Evolutionary conservation across 331 rosid species (phyloP), one percentile per base, ranked within the genome.

Genomic region (Arachis monticola): DNA sequence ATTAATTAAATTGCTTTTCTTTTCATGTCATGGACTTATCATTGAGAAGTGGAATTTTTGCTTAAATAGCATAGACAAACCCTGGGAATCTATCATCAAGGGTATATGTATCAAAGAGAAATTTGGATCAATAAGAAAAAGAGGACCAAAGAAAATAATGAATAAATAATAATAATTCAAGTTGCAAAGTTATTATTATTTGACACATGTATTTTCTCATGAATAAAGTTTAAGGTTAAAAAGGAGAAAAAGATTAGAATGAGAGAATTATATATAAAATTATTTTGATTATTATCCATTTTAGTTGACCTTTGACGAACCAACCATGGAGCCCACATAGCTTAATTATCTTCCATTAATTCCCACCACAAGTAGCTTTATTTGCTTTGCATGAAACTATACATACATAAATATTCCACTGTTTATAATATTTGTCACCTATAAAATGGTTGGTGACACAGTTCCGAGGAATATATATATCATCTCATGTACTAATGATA

Each of bases 391-490:
- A 84, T 77, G 75, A 69, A 38, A 48, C 57, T 51, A 51, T 2
- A 50, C 11, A 50, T 50, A 11, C 64, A 52, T 65, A 50, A 38
- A 72, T 73, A 44, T 69, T 58, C 64, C 63, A 62, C 57, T 48
- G 68, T 72, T 64, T 79, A 51, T 64, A 32, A 76, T 44, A 66
- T 58, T 50, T 74, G 50, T 65, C 80, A 62, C 61, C 60, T 4
- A 68, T 67, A 67, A 82, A 51, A 66, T 60, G 52, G 75, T 80
- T 52, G 76, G 77, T 74, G 76, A 68, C 64, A 63, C 64, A 70
- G 79, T 76, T 72, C 73, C 47, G 4, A 38, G 76, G 81, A 82
- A 80, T 82, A 82, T 83, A n/a, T n/a, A 80, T 82, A 82, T 83
- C 35, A 72, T 63, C 77, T 78, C 67, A 58, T 62, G 57, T 60